These are phyloP conservation scores for Candida cerambycidarum DNA, from an alignment of 805 yeast species.

Conservation along the genomic window DNA sequence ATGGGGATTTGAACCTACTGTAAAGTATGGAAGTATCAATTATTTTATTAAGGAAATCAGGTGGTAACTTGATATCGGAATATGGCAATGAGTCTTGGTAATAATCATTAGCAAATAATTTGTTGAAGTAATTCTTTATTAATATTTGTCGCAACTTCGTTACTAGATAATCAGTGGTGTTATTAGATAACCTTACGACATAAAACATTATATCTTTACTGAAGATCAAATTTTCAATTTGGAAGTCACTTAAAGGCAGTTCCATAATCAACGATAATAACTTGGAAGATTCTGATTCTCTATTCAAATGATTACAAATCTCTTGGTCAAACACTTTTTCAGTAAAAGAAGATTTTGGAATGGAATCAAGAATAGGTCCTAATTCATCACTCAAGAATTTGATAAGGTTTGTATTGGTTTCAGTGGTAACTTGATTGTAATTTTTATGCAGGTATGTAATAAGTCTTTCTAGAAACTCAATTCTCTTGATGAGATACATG, in stretches of 20 bases:
- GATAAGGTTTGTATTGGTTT: conserved; percentile 16
- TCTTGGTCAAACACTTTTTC: conserved; percentile 16
- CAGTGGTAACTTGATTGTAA: conserved; percentile 2
- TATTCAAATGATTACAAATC: conserved; percentile 18
- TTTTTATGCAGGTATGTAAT: conserved; percentile 11
- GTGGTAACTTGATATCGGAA: conserved; percentile 19
- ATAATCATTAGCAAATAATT: conserved; percentile 13
- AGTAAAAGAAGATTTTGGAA: conserved; percentile 9
- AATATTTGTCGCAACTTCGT: conserved; percentile 11
- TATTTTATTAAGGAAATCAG: conserved; percentile 22
- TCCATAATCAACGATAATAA: conserved; percentile 22
- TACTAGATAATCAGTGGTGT: conserved; percentile 9
- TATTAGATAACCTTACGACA: conserved; percentile 6
- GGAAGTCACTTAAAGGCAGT: conserved; percentile 15
- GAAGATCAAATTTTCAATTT: conserved; percentile 13
- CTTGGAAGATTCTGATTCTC: conserved; percentile 25
- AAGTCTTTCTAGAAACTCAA: conserved; percentile 21
- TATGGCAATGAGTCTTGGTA: conserved; percentile 16
- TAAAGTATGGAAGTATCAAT: conserved; percentile 17
- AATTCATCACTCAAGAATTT: conserved; percentile 25
- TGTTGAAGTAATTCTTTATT: conserved; percentile 9
- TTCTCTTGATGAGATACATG: conserved; percentile 27
- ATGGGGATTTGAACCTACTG: conserved; percentile 19
- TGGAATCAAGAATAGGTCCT: conserved; percentile 27
- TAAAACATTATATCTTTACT: conserved; percentile 12